Evolutionary conservation across 495 filamentous ascomycete species (phyloP).

Genomic region (Penicillium ucsense): DNA sequence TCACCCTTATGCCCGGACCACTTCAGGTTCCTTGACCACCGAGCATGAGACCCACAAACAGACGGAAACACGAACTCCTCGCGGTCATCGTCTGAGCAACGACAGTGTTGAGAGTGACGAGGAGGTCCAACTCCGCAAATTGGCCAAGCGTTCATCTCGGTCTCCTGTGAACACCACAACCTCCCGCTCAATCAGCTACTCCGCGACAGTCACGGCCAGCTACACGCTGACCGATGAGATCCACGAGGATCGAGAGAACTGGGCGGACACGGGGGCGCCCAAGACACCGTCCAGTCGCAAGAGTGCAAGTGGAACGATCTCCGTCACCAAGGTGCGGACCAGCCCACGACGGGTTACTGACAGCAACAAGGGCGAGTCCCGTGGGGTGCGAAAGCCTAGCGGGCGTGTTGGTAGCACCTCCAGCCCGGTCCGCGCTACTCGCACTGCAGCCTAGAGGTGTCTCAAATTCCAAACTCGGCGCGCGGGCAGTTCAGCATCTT

Average conservation of each 20-base stretch:
- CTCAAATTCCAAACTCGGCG: neutral
- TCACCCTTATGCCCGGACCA: conserved; percentile 42
- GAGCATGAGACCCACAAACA: conserved; percentile 25
- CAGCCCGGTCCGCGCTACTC: conserved; percentile 12
- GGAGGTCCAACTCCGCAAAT: conserved; percentile 63
- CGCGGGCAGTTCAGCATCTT: neutral
- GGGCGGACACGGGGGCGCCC: conserved; percentile 36
- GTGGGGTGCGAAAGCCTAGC: conserved; percentile 81
- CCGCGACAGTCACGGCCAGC: conserved; percentile 36
- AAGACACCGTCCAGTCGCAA: conserved; percentile 58
- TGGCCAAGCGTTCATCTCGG: conserved; percentile 48
- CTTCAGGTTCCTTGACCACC: conserved; percentile 29
- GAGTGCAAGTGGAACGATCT: conserved; percentile 56
- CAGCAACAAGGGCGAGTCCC: conserved; percentile 39
- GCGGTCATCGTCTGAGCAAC: conserved; percentile 27
- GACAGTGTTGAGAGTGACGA: conserved; percentile 64
- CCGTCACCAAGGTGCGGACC: conserved; percentile 62
- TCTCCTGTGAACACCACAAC: conserved; percentile 38
- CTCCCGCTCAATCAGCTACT: conserved; percentile 41
- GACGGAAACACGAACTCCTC: conserved; percentile 30
- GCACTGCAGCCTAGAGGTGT: conserved; percentile 9
- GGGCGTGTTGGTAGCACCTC: conserved; percentile 76
- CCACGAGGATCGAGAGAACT: conserved; percentile 38
- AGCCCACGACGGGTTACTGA: conserved; percentile 52
- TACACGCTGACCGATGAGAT: conserved; percentile 34